These are phyloP conservation scores for Yamadazyma philogaea DNA, from an alignment of 805 yeast species.

Conservation along the genomic window DNA sequence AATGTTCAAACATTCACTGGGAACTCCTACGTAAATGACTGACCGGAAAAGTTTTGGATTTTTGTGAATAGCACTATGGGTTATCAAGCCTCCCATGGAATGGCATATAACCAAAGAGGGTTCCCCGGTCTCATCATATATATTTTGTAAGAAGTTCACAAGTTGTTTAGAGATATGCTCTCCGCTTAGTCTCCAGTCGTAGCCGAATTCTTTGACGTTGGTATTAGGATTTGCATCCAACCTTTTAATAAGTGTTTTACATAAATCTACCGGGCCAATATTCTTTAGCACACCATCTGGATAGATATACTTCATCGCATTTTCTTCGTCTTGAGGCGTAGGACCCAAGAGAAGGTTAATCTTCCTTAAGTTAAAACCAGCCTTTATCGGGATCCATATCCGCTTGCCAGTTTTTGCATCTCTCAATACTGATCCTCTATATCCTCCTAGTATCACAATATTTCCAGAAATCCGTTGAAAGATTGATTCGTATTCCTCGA, in stretches of 20 bases:
- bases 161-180: constrained; percentile 54
- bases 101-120: constrained; percentile 78
- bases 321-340: constrained; percentile 60
- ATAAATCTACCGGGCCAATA: constrained; percentile 84
- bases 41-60: constrained; percentile 71
- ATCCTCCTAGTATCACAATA: constrained; percentile 80
- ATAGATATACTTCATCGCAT: constrained; percentile 49
- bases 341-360: constrained; percentile 75
- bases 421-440: constrained; percentile 75
- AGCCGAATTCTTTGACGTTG: constrained; percentile 73
- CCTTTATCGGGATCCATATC: constrained; percentile 85
- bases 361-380: constrained; percentile 72
- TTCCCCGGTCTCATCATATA: constrained; percentile 48
- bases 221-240: constrained; percentile 55
- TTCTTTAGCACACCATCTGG: constrained; percentile 79
- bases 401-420: constrained; percentile 62
- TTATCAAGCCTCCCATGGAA: constrained; percentile 90
- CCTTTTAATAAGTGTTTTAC: constrained; percentile 55
- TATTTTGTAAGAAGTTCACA: constrained; percentile 41
- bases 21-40: constrained; percentile 76
- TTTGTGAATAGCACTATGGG: constrained; percentile 72
- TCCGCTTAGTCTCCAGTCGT: constrained; percentile 85
- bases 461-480: constrained; percentile 72
- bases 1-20: constrained; percentile 79
- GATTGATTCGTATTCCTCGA: constrained; percentile 36